These are phyloP conservation scores for Trebouxia sp. DNA, from an alignment of 139 green algal species.

Conservation along the genomic window DNA sequence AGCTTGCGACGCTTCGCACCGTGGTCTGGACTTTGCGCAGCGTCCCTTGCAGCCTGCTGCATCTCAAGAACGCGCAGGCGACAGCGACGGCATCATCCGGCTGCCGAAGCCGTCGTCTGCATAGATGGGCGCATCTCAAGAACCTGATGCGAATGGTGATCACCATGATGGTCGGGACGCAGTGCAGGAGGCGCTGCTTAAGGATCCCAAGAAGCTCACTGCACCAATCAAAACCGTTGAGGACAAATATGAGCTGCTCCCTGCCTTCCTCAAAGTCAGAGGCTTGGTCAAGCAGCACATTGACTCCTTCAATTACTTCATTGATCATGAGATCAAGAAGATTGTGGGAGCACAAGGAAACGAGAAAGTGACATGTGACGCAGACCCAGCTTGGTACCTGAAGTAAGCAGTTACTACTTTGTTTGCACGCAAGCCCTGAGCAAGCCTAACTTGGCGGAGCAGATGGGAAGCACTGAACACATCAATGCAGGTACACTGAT, in stretches of 20 bases:
- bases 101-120: too few relatives aligned
- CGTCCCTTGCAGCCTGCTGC: too few relatives aligned
- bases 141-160: background rate
- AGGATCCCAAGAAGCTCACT: slow-evolving; percentile 70
- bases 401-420: slow-evolving; percentile 52
- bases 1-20: too few relatives aligned
- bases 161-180: background rate
- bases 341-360: slow-evolving; percentile 97
- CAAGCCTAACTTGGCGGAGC: background rate
- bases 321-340: slow-evolving; percentile 96
- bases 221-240: slow-evolving; percentile 74
- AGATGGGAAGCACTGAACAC: too few relatives aligned
- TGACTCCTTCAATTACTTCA: slow-evolving; percentile 98
- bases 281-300: slow-evolving; percentile 96
- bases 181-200: slow-evolving; percentile 22
- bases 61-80: too few relatives aligned
- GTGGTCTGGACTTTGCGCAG: too few relatives aligned
- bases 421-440: background rate
- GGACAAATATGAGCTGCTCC: slow-evolving; percentile 96
- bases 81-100: too few relatives aligned
- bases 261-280: slow-evolving; percentile 88
- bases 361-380: slow-evolving; percentile 91
- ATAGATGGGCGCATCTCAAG: background rate
- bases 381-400: slow-evolving; percentile 98
- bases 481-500: slow-evolving; percentile 89